phyloP scores from a whole-genome alignment of 768 basidiomycete species.

The Leccinum olivaceopallidum region DNA sequence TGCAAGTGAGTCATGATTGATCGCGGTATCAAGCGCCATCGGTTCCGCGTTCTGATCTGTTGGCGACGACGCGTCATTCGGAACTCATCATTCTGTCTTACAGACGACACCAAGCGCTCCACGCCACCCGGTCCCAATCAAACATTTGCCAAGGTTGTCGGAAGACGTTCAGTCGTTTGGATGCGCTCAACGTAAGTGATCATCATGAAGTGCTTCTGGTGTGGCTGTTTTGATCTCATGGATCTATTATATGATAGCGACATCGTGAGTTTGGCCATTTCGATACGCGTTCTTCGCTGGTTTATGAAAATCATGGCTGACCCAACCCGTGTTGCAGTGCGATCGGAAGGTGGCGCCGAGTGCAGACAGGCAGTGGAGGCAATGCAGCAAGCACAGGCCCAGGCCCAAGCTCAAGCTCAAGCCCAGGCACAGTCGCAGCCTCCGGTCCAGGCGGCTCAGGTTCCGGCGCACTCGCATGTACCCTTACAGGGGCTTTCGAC shows the following conservation, averaged over 20 bases:
- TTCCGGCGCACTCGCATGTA: constrained; percentile 22
- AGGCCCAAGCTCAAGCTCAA: constrained; percentile 23
- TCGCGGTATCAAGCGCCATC: not conserved
- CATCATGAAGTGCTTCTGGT: constrained; percentile 32
- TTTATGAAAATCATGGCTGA: constrained; percentile 30
- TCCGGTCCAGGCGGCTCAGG: constrained; percentile 24
- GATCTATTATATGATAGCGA: constrained; percentile 48
- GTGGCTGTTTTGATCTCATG: constrained; percentile 27
- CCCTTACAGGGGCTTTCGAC: constrained; percentile 23
- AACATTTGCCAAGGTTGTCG: constrained; percentile 91
- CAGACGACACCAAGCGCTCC: constrained; percentile 89
- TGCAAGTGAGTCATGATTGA: constrained; percentile 73
- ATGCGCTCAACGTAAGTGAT: constrained; percentile 87
- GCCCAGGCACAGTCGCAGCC: constrained; percentile 21
- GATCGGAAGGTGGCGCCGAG: constrained; percentile 82
- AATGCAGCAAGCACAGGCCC: constrained; percentile 35
- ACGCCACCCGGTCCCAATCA: constrained; percentile 77
- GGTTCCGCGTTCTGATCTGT: not conserved
- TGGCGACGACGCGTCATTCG: not conserved
- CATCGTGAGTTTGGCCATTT: constrained; percentile 58
- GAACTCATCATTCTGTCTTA: constrained; percentile 9
- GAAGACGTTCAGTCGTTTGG: constrained; percentile 91
- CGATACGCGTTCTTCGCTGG: constrained; percentile 22
- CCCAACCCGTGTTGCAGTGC: constrained; percentile 48
- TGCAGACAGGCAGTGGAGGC: constrained; percentile 53